Evolutionary conservation across 768 basidiomycete species (phyloP).

Genomic region (Leucosporidium creatinivorum): DNA sequence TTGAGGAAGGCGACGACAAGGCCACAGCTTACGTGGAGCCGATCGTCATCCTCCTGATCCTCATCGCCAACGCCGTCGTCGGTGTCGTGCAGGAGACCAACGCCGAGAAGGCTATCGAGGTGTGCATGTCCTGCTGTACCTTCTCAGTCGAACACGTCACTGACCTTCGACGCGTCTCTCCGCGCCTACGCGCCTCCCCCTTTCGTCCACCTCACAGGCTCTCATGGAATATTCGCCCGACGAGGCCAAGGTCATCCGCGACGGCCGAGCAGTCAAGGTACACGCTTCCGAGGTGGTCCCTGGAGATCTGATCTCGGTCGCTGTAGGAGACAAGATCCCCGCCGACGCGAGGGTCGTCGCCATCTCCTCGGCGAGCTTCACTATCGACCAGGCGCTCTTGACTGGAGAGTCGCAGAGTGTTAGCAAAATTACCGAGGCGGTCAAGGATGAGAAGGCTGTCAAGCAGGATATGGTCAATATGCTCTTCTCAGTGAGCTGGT

Average conservation of each 20-base stretch:
- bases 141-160: background rate
- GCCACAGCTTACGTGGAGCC: slow-evolving; percentile 89
- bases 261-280: slow-evolving; percentile 60
- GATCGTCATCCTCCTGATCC: slow-evolving; percentile 85
- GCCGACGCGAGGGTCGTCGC: slow-evolving; percentile 87
- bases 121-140: slow-evolving; percentile 38
- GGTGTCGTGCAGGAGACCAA: slow-evolving; percentile 95
- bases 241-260: slow-evolving; percentile 81
- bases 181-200: background rate
- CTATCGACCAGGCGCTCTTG: slow-evolving; percentile 91
- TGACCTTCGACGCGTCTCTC: background rate
- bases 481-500: slow-evolving; percentile 67
- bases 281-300: slow-evolving; percentile 87
- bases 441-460: slow-evolving; percentile 66
- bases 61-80: slow-evolving; percentile 93
- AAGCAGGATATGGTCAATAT: slow-evolving; percentile 99
- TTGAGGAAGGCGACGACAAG: slow-evolving; percentile 69
- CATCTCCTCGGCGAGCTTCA: slow-evolving; percentile 84
- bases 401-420: slow-evolving; percentile 91
- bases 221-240: slow-evolving; percentile 95
- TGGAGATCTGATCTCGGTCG: slow-evolving; percentile 81
- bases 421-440: slow-evolving; percentile 62
- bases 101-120: slow-evolving; percentile 94
- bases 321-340: slow-evolving; percentile 91
- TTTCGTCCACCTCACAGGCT: slow-evolving; percentile 52